Evolutionary conservation across 2,329 filamentous ascomycete species (phyloP), one percentile per base, ranked within the genome.

Genomic region (Sarocladium brachiariae): DNA sequence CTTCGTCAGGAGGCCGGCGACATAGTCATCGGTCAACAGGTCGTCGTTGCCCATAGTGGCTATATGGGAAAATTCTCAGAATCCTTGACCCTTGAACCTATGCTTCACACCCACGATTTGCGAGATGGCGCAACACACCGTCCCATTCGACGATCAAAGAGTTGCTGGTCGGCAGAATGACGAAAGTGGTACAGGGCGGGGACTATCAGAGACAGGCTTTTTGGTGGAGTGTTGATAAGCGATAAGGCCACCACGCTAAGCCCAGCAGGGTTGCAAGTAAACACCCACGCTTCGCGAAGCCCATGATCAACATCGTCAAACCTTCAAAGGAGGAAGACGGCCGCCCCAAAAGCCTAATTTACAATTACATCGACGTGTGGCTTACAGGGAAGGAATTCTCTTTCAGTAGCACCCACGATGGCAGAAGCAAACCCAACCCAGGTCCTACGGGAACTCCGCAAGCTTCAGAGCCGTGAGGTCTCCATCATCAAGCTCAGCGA

Each of bases 401-500:
- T n/a, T n/a, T n/a, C n/a, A n/a, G 19, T 23, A n/a, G 39, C 10
- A 14, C 9, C n/a, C 30, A 50, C 35, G 41, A 31, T 6, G 39
- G 4, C 33, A 53, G 43, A 47, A 2, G 25, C 43, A 4, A 47
- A 9, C 16, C n/a, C 43, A 16, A 19, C 66, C 19, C 61, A 75
- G 27, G 71, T 75, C 18, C 65, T 83, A 13, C 63, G 67, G 31
- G 63, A 71, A 14, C 67, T 87, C 38, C 65, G 71, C 37, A 69
- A 77, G 45, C 71, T 87, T 2, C 76, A 83, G 55, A 63, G 75
- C 51, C 75, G 82, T 49, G 78, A 86, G 56, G 75, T 93, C 54
- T 84, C 84, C 50, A 89, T 95, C 58, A 74, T 92, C 58, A 83
- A 80, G 57, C 81, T 93, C 59, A 87, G 84, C 63, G 86, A 90